Conservation (phyloP, 2,329 filamentous ascomycete species). For the Corinectria fuckeliana region DNA sequence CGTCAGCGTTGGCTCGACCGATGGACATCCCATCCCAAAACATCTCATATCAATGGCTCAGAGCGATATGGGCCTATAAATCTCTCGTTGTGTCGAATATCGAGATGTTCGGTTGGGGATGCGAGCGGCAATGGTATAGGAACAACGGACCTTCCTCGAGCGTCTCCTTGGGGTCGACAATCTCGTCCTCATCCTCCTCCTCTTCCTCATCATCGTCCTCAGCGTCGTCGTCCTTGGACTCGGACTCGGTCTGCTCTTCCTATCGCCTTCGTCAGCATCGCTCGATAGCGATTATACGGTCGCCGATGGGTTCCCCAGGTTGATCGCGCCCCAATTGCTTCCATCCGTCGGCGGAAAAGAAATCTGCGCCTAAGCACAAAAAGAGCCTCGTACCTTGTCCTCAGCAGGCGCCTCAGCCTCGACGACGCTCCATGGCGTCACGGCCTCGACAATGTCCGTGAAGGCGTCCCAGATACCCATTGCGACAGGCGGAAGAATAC, state of each 20-base stretch:
- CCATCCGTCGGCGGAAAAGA: constrained; percentile 17
- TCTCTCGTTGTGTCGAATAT: constrained; percentile 24
- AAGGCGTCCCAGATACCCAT: constrained; percentile 74
- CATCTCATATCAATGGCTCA: constrained; percentile 14
- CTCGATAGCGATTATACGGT: constrained; percentile 1
- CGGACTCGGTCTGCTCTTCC: constrained; percentile 55
- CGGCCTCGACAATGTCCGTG: constrained; percentile 69
- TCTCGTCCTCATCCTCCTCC: constrained; percentile 81
- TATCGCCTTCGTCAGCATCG: constrained; percentile 31
- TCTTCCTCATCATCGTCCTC: constrained; percentile 45
- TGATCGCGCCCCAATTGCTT: constrained; percentile 24
- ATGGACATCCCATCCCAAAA: not conserved
- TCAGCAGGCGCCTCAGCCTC: constrained; percentile 73
- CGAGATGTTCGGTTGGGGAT: not conserved
- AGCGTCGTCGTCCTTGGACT: constrained; percentile 56
- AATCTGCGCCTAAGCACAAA: constrained; percentile 25
- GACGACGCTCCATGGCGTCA: constrained; percentile 68
- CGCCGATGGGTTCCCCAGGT: not conserved
- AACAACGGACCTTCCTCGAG: constrained; percentile 85
- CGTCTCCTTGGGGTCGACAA: constrained; percentile 85
- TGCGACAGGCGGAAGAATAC: constrained; percentile 48
- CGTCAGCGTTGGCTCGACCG: constrained; percentile 28
- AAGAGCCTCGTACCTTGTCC: constrained; percentile 58
- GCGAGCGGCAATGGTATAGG: not conserved
- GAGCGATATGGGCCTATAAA: constrained; percentile 25